A percentile compares a stretch with the other conserved stretches of the same genome.
phyloP scores from a whole-genome alignment of 371 early-diverging fungal genomes.

The Mortierella sp. region DNA sequence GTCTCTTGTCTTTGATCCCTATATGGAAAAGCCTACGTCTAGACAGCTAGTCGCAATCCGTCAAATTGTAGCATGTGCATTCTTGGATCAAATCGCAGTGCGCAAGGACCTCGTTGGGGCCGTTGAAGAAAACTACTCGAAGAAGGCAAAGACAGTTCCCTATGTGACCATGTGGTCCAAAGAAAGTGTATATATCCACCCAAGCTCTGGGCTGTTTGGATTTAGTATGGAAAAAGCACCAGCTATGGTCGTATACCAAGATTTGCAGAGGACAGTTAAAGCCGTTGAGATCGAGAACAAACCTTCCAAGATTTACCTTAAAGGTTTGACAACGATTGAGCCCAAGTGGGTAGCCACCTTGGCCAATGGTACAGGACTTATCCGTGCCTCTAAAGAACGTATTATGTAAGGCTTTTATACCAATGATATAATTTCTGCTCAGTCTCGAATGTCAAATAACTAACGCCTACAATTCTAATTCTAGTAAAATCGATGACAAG shows the following conservation, averaged over 20 bases:
- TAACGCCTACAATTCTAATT: neutral
- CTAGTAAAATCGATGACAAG: conserved; percentile 72
- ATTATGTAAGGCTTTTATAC: conserved; percentile 65
- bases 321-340: conserved; percentile 84
- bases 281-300: conserved; percentile 54
- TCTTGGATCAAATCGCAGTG: conserved; percentile 92
- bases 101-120: conserved; percentile 78
- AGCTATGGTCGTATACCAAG: conserved; percentile 81
- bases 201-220: conserved; percentile 70
- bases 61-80: conserved; percentile 91
- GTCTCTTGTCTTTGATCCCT: conserved; percentile 57
- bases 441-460: neutral
- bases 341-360: conserved; percentile 80
- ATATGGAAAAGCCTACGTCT: conserved; percentile 81
- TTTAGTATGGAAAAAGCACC: conserved; percentile 79
- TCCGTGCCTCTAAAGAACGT: conserved; percentile 78
- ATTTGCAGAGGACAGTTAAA: conserved; percentile 63
- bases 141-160: conserved; percentile 65
- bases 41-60: conserved; percentile 79
- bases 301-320: conserved; percentile 74
- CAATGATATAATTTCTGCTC: neutral
- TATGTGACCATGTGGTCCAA: conserved; percentile 89
- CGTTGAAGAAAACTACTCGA: conserved; percentile 63
- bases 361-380: conserved; percentile 73
- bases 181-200: conserved; percentile 83